Evolutionary conservation across 208 protist species (phyloP).

Genomic region (Acanthamoeba lenticulata): DNA sequence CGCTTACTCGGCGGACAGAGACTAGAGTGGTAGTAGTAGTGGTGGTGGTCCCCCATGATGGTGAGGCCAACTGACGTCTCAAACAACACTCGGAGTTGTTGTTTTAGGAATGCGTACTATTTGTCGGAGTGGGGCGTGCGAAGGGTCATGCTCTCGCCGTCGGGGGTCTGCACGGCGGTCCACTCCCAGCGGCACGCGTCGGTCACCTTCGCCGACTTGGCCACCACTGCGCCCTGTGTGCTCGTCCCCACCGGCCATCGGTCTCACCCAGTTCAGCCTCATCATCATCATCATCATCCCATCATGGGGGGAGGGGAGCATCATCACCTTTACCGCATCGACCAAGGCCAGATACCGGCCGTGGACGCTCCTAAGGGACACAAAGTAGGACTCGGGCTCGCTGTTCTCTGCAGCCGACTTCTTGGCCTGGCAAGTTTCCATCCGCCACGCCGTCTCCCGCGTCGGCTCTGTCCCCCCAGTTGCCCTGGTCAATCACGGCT

Average conservation of each 20-base stretch:
- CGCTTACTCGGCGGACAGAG: neutral
- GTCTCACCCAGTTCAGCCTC: too few species aligned
- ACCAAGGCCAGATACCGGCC: neutral
- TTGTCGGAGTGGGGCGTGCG: neutral
- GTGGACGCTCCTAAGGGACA: neutral
- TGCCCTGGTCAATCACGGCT: too few species aligned
- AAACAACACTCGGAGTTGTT: neutral
- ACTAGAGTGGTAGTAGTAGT: neutral
- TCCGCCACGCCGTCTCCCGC: neutral
- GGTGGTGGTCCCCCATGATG: neutral
- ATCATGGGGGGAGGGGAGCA: neutral
- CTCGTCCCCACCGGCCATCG: too few species aligned
- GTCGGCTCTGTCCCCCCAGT: neutral
- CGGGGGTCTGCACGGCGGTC: neutral
- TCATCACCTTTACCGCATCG: neutral
- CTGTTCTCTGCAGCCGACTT: neutral
- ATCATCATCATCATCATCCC: too few species aligned
- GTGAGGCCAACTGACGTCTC: neutral
- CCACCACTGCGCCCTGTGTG: neutral
- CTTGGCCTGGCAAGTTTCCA: neutral
- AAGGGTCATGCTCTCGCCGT: neutral
- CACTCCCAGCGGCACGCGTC: neutral
- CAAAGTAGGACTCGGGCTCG: neutral
- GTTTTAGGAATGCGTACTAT: neutral
- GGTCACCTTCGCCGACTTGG: neutral